A percentile compares a stretch with the other conserved stretches of the same genome.
Evolutionary conservation across 1,284 basidiomycete species (phyloP).

Genomic region (Moesziomyces parantarcticus): DNA sequence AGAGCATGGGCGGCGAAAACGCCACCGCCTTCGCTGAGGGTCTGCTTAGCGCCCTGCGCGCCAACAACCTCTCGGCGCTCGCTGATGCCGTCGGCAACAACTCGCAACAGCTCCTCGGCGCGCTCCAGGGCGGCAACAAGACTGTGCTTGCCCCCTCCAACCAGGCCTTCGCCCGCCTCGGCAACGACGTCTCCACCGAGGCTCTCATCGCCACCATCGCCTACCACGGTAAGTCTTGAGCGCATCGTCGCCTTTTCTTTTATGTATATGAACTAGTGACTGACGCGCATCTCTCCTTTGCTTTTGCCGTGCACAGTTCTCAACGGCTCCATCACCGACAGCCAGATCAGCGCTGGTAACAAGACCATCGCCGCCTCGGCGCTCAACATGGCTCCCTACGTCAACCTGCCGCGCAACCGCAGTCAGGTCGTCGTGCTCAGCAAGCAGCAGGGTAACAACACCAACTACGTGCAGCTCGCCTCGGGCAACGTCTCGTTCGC

Average conservation of each 20-base stretch:
- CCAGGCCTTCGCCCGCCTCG: constrained; percentile 65
- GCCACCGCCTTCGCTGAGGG: constrained; percentile 48
- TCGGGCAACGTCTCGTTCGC: constrained; percentile 51
- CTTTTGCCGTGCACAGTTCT: constrained; percentile 68
- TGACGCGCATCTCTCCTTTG: background rate
- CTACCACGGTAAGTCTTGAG: constrained; percentile 71
- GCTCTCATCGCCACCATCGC: constrained; percentile 72
- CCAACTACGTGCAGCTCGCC: constrained; percentile 73
- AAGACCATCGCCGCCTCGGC: constrained; percentile 76
- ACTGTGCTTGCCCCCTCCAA: constrained; percentile 70
- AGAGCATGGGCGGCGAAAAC: constrained; percentile 23
- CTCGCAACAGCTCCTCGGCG: constrained; percentile 24
- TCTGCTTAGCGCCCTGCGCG: constrained; percentile 42
- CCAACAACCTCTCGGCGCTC: constrained; percentile 47
- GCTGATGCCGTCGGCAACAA: constrained; percentile 51
- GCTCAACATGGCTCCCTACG: constrained; percentile 70
- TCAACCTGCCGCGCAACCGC: constrained; percentile 39
- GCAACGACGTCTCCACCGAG: constrained; percentile 68
- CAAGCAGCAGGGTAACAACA: constrained; percentile 68
- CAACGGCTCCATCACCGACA: constrained; percentile 71
- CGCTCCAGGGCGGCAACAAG: constrained; percentile 48
- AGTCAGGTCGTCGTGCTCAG: constrained; percentile 76
- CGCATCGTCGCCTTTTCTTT: no score
- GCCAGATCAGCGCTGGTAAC: constrained; percentile 67
- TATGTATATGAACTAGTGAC: background rate